Evolutionary conservation across 257 asterid species (phyloP), one percentile per base, ranked within the genome.

Genomic region (Paulownia fortunei): DNA sequence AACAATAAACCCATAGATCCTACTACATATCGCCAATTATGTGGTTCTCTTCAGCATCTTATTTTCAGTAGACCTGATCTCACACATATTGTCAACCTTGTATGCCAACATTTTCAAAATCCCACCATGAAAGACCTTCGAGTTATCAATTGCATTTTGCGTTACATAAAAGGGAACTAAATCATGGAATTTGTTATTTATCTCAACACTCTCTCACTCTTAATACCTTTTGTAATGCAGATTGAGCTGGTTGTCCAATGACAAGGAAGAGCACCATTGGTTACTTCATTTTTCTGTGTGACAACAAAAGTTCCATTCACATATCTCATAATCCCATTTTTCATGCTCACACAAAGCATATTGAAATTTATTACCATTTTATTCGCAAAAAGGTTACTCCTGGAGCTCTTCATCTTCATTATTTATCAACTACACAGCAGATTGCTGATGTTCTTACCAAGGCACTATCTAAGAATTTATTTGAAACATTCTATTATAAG

Each of bases 21-120:
- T 23, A 18, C 54, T 30, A 0, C 15, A 2, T 74, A 74, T 44
- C 37, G 27, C 1, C 10, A 49, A n/a, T 11, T 59, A 19, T 13
- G 46, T 39, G 4, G 79, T 5, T 41, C 44, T 23, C 72, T 46
- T 23, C 61, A 74, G 18, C 37, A 74, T n/a, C 58, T 74, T 5
- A 42, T 60, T 51, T 24, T 74, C 7, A 74, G 44, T 15, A 30
- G 37, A 2, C 78, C 58, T 4, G 69, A 73, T 23, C 24, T 55
- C 0, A 15, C 55, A 5, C 62, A 26, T 59, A 26, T 5, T 6
- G 68, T 73, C 16, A 73, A 73, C n/a, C 51, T 32, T 27, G 66
- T 41, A 1, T 73, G 60, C 11, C 72, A 42, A 9, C 19, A 52
- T 18, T 62, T 47, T 56, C 80, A 63, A 21, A 26, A 11, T 12